phyloP scores from a whole-genome alignment of 2,329 filamentous ascomycete species.

The Geosmithia flava region DNA sequence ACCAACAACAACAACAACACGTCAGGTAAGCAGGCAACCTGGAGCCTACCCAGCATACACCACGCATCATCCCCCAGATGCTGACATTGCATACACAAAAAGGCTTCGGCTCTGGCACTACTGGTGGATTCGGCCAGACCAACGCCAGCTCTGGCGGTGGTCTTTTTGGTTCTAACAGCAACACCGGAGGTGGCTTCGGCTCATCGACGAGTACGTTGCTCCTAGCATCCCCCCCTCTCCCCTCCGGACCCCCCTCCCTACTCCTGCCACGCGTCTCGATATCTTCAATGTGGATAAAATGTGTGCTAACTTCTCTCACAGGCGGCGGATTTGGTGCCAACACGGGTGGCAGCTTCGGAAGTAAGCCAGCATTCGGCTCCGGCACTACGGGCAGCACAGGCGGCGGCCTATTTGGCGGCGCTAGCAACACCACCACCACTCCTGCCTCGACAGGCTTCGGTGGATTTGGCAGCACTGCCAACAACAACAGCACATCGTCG shows the following conservation, averaged over 20 bases:
- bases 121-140: slow-evolving; percentile 30
- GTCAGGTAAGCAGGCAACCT: slow-evolving; percentile 34
- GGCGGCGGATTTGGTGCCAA: slow-evolving; percentile 21
- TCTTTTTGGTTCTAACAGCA: slow-evolving; percentile 30
- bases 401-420: slow-evolving; percentile 32
- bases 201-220: slow-evolving; percentile 16
- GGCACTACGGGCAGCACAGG: slow-evolving; percentile 23
- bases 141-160: slow-evolving; percentile 17
- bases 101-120: slow-evolving; percentile 19
- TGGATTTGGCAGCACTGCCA: slow-evolving; percentile 23
- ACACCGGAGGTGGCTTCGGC: slow-evolving; percentile 22
- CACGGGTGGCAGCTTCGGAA: slow-evolving; percentile 22
- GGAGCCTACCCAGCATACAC: background rate
- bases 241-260: background rate
- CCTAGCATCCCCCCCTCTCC: background rate
- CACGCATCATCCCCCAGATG: slow-evolving; percentile 3
- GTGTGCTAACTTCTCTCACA: slow-evolving; percentile 1
- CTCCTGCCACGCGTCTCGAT: background rate
- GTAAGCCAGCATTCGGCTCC: slow-evolving; percentile 41
- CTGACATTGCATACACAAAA: slow-evolving; percentile 8
- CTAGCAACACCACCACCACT: slow-evolving; percentile 20
- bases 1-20: slow-evolving; percentile 21
- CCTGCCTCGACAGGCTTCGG: slow-evolving; percentile 3
- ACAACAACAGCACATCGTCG: slow-evolving; percentile 16
- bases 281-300: background rate